Base-by-base conservation (phyloP, 2,329 filamentous ascomycete species). In the Clarireedia monteithiana region DNA sequence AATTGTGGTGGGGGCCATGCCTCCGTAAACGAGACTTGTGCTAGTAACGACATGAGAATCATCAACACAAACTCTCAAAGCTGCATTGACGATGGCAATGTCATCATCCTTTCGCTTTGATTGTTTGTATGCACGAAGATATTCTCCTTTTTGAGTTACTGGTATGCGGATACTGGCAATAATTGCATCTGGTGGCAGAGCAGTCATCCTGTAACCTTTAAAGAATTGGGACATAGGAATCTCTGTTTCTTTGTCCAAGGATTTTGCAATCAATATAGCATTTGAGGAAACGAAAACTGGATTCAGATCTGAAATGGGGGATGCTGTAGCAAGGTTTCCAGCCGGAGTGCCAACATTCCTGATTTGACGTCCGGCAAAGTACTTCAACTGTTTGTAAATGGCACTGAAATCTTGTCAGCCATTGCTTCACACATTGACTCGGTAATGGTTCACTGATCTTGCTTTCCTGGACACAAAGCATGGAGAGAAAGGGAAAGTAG, bases 61-160 rank as follows among this genome's bases (percentile, higher is more conserved):
- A 40, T 85, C 80, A 2, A 97, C 73, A 5, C 80, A 82, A 5
- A 97, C 78, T 38, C 89, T 82, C 56, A 97, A 72, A 1, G 92
- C 91, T 27, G 88, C 84, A 49, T 95, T 97, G 24, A 97, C 94
- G 64, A 99, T 97, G 2, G 94, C 94, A 68, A 99, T 97, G 68
- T 99, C 94, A 66, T 99, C 94, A 65, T 99, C 94, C 69, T 97
- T 97, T 62, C 94, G 78, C 76, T 99, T 99, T 0, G 94, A 84
- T 70, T 97, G 92, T 72, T 99, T 99, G 73, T 96, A 97, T 1
- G 92, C 86, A 45, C 88, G 82, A 69, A 96, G 86, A 68, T 85
- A 90, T 68, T 97, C 94, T 3, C 88, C 86, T 65, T 86, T 87
- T 53, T 84, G 79, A 0, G 88, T 86, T 2, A 88, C 74, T 0